Base-by-base conservation (phyloP, 768 basidiomycete genomes). In the Gymnopilus junonius region DNA sequence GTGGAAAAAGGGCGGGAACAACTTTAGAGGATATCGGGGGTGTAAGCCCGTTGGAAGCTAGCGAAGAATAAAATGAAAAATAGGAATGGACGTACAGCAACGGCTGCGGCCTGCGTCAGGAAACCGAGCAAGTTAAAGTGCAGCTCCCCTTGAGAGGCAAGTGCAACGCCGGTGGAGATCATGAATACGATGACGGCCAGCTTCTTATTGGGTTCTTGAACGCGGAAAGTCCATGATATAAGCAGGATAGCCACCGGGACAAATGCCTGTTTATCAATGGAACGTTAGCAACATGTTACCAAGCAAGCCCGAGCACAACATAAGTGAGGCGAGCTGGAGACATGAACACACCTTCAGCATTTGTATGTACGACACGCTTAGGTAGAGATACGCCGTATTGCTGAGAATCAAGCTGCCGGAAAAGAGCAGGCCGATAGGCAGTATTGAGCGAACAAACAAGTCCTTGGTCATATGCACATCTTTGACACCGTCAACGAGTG, bases 341-440 rank as follows among this genome's bases (percentile, higher is more conserved):
- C 35, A 25, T 27, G 11, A 3, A 67, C 80, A 34, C 39, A 90
- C 91, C 86, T 95, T 95, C 74, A 96, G 88, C 94, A 98, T 94
- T 76, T 99, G 97, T 68, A 99, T 98, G 77, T 97, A 99, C 0
- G 93, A 87, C 11, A 97, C 94, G 67, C 89, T 91, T 67, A 99
- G 87, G 70, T 94, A 90, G 21, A 97, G 88, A 76, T 96, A 97
- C 2, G 95, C 95, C 1, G 91, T 92, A 77, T 99, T 99, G 78
- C 89, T 91, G 62, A 96, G 82, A 69, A 98, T 82, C 58, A 99
- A 86, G 62, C 92, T 94, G 25, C 90, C 97, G 35, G 91, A 93
- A 84, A 99, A 99, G 60, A 99, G 87, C 25, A 95, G 72, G 23
- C 96, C 95, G 63, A 99, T 97, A 21, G 97, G 97, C 14, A 98